These are phyloP conservation scores for Juglanconis juglandina DNA, from an alignment of 2,329 filamentous ascomycete species.

Conservation along the genomic window DNA sequence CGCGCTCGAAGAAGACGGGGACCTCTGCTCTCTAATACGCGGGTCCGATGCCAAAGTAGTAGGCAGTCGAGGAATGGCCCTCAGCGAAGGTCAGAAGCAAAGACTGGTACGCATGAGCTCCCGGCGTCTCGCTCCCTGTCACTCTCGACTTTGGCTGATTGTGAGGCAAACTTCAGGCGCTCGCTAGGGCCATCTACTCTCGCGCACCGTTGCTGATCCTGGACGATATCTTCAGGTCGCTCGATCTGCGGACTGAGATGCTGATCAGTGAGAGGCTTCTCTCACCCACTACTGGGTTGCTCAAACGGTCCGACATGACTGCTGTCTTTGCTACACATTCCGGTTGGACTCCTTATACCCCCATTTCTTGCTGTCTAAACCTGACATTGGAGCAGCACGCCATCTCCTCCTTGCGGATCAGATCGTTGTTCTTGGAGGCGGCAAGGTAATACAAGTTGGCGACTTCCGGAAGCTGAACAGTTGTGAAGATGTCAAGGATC, in stretches of 20 bases:
- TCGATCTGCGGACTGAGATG: constrained; percentile 18
- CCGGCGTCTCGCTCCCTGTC: no score
- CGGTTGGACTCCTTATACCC: background rate
- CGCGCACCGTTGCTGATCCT: constrained; percentile 9
- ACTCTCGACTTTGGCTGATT: no score
- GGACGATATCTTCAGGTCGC: constrained; percentile 18
- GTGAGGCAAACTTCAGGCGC: background rate
- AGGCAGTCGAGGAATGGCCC: constrained; percentile 25
- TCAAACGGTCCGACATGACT: background rate
- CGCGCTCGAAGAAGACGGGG: constrained; percentile 24
- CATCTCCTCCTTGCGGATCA: background rate
- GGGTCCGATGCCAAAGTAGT: constrained; percentile 16
- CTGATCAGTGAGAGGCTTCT: constrained; percentile 12
- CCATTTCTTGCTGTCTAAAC: background rate
- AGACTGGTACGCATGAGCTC: constrained; percentile 21
- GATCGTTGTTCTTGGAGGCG: background rate
- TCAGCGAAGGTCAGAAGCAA: constrained; percentile 30
- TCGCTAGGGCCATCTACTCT: constrained; percentile 20
- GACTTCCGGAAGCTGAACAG: background rate
- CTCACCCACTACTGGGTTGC: background rate
- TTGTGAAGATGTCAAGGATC: background rate
- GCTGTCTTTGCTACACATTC: background rate
- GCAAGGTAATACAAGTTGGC: background rate
- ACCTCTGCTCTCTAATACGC: constrained; percentile 6
- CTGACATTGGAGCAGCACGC: background rate